Evolutionary conservation across 805 yeast species (phyloP).

Genomic region (Ogataea allantospora): DNA sequence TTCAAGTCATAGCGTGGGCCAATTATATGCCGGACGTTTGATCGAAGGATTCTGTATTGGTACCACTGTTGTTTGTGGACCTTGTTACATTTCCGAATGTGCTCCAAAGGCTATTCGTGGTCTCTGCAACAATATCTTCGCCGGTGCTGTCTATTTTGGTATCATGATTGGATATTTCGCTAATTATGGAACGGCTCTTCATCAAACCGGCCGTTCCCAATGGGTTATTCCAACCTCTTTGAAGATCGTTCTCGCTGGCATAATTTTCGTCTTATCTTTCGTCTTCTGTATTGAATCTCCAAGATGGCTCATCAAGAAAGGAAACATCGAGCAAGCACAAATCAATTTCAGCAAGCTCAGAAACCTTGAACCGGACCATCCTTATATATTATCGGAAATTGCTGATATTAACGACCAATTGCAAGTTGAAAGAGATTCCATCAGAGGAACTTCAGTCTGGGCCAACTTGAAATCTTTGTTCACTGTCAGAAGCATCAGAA

Average conservation of each 20-base stretch:
- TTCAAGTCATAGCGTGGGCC: constrained; percentile 45
- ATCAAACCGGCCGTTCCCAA: constrained; percentile 38
- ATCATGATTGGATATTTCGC: constrained; percentile 48
- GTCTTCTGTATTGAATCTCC: constrained; percentile 48
- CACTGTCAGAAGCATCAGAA: constrained; percentile 39
- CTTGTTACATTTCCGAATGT: constrained; percentile 52
- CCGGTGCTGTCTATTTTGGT: constrained; percentile 59
- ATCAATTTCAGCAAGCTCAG: constrained; percentile 42
- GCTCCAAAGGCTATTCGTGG: constrained; percentile 55
- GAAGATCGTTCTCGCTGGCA: constrained; percentile 48
- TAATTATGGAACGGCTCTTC: constrained; percentile 51
- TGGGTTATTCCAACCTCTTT: constrained; percentile 54
- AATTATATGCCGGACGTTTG: constrained; percentile 53
- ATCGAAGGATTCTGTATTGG: constrained; percentile 55
- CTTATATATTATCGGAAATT: constrained; percentile 49
- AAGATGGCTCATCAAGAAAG: constrained; percentile 48
- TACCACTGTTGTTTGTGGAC: constrained; percentile 56
- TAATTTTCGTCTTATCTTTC: constrained; percentile 40
- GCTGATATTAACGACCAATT: constrained; percentile 50
- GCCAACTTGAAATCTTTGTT: constrained; percentile 36
- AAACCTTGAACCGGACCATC: constrained; percentile 44
- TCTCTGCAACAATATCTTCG: constrained; percentile 48
- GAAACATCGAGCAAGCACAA: constrained; percentile 40
- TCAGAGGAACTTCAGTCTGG: constrained; percentile 22
- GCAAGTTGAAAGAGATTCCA: constrained; percentile 27